Evolutionary conservation across 805 yeast species (phyloP), one percentile per base, ranked within the genome.

Genomic region (Teunomyces gatunensis): DNA sequence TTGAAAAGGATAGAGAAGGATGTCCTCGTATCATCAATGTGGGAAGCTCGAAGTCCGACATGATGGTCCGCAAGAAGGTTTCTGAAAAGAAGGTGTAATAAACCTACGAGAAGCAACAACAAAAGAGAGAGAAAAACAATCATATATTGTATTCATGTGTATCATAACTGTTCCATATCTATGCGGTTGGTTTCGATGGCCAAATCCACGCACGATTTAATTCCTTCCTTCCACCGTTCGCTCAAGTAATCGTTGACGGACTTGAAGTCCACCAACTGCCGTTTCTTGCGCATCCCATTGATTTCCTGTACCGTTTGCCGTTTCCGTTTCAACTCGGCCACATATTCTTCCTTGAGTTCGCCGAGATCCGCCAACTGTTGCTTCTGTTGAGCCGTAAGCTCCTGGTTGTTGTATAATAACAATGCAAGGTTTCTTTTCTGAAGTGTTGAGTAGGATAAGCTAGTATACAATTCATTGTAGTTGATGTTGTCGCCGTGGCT

Each of bases 1-100:
- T 79, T 35, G 97, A 90, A 60, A 83, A 81, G 58, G 89, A 87
- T 60, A 71, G 96, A 39, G 97, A 91, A 63, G 98, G 98, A 0
- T 91, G 98, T 69, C 97, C 97, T 1, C 78, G 84, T 55, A 81
- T 91, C 45, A 63, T 85, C 13, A 91, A 89, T 59, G 71, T 89
- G 41, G 97, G 97, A 6, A 79, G 89, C n/a, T 79, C 82, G 45
- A 78, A 81, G 58, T 74, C 83, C 4, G 96, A 87, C 54, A 70
- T 75, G 65, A 80, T 80, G 56, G 84, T 76, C 55, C 87, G 84
- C 53, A 77, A 75, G 64, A 78, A 76, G 60, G 74, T 70, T 49
- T 32, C 52, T 29, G 25, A 34, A 6, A 32, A 20, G 40, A 13
- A 12, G 34, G 11, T 13, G 34, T 25, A 25, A 25, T 7, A 25